Evolutionary conservation across 768 basidiomycete genomes (phyloP).

Genomic region (Hygrophorus pudorinus): DNA sequence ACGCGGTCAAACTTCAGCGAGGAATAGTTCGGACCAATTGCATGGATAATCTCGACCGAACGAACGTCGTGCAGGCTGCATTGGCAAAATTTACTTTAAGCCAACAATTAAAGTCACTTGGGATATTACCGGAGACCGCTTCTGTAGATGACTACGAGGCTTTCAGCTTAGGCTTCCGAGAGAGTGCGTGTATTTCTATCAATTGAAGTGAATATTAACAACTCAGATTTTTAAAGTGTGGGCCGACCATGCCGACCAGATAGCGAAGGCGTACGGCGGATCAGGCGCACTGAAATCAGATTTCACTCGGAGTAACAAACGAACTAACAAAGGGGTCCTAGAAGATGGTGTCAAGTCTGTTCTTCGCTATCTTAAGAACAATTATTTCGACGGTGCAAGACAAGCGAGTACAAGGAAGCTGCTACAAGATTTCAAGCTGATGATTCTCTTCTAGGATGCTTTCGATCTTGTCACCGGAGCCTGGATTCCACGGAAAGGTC

Average conservation of each 20-base stretch:
- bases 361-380: conserved; percentile 88
- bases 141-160: conserved; percentile 74
- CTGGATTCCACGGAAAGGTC: conserved; percentile 78
- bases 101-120: conserved; percentile 62
- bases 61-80: conserved; percentile 92
- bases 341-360: conserved; percentile 83
- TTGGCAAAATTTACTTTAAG: conserved; percentile 81
- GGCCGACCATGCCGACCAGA: conserved; percentile 92
- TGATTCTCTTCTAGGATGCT: conserved; percentile 54
- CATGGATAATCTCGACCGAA: conserved; percentile 95
- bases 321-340: conserved; percentile 68
- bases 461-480: conserved; percentile 89
- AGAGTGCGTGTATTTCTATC: conserved; percentile 46
- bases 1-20: conserved; percentile 50
- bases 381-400: conserved; percentile 89
- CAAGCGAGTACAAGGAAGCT: conserved; percentile 41
- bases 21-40: conserved; percentile 91
- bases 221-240: conserved; percentile 52
- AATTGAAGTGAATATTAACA: not conserved
- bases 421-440: not conserved
- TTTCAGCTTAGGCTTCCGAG: conserved; percentile 76
- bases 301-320: conserved; percentile 87
- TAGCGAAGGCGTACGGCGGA: conserved; percentile 87
- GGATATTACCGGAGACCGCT: conserved; percentile 61
- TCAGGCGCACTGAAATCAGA: conserved; percentile 96